Conservation (phyloP, 805 yeast genomes). For the Saturnispora dispora region DNA sequence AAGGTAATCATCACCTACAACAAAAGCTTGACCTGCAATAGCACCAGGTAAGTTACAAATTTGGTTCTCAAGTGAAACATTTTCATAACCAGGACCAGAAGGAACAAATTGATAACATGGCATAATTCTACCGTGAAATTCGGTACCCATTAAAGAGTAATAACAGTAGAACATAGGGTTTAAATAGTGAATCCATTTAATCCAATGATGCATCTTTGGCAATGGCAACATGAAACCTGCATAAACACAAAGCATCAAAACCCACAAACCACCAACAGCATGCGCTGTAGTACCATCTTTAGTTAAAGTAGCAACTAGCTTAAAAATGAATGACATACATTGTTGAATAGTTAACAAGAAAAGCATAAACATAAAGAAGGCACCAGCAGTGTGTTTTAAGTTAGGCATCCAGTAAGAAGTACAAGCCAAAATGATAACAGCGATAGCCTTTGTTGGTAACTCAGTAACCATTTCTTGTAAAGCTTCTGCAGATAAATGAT, state of each 20-base stretch:
- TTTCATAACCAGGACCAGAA: conserved; percentile 44
- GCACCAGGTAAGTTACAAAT: conserved; percentile 47
- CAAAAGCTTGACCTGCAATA: conserved; percentile 21
- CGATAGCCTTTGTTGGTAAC: conserved; percentile 46
- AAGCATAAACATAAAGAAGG: conserved; percentile 42
- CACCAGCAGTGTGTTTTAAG: conserved; percentile 44
- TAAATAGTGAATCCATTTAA: conserved; percentile 44
- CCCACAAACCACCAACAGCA: conserved; percentile 44
- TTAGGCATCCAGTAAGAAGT: conserved; percentile 44
- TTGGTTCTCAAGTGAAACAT: conserved; percentile 31
- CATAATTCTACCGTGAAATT: conserved; percentile 47
- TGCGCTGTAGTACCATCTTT: conserved; percentile 48
- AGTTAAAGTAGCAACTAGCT: conserved; percentile 43
- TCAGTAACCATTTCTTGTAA: conserved; percentile 52
- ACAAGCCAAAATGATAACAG: conserved; percentile 39
- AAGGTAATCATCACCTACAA: conserved; percentile 31
- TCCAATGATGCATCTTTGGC: conserved; percentile 47
- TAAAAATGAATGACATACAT: conserved; percentile 45
- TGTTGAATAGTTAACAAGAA: conserved; percentile 35
- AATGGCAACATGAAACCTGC: conserved; percentile 40
- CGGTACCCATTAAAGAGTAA: conserved; percentile 48
- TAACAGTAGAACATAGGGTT: conserved; percentile 40
- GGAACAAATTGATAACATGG: conserved; percentile 44
- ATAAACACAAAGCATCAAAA: conserved; percentile 49
- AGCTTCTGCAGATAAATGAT: conserved; percentile 57